These are phyloP conservation scores for Apiospora sp. DNA, from an alignment of 2,329 filamentous ascomycete species.

Conservation along the genomic window DNA sequence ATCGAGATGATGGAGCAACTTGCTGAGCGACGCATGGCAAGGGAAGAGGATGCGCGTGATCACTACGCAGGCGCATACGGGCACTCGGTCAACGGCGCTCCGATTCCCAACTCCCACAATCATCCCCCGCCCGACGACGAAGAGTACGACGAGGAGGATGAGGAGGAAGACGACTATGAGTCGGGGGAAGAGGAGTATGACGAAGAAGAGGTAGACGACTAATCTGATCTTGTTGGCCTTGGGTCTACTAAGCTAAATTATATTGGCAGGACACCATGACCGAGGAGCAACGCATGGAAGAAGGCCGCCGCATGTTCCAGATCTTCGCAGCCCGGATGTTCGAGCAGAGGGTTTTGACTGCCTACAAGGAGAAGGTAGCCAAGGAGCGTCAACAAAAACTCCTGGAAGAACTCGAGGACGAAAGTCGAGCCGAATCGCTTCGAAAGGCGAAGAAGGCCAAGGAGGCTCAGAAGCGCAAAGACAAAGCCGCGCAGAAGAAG, in stretches of 20 bases:
- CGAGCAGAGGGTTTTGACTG: conserved; percentile 92
- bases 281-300: conserved; percentile 98
- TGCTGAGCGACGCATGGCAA: conserved; percentile 94
- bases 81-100: conserved; percentile 67
- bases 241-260: conserved; percentile 44
- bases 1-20: conserved; percentile 99
- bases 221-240: conserved; percentile 30
- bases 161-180: conserved; percentile 67
- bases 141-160: conserved; percentile 75
- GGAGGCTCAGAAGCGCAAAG: conserved; percentile 94
- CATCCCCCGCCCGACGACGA: conserved; percentile 76
- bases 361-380: conserved; percentile 97
- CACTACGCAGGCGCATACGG: conserved; percentile 66
- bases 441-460: conserved; percentile 92
- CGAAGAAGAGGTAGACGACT: conserved; percentile 74
- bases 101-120: conserved; percentile 65
- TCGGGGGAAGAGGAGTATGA: conserved; percentile 73
- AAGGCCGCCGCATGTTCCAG: conserved; percentile 98
- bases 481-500: conserved; percentile 90
- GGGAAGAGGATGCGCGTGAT: conserved; percentile 86
- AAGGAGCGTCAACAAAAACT: conserved; percentile 90
- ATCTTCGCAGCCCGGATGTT: conserved; percentile 99
- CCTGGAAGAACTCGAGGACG: conserved; percentile 89
- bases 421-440: conserved; percentile 77
- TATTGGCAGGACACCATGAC: conserved; percentile 89